Base-by-base conservation (phyloP, 2,329 filamentous ascomycete species). In the Parascedosporium putredinis region DNA sequence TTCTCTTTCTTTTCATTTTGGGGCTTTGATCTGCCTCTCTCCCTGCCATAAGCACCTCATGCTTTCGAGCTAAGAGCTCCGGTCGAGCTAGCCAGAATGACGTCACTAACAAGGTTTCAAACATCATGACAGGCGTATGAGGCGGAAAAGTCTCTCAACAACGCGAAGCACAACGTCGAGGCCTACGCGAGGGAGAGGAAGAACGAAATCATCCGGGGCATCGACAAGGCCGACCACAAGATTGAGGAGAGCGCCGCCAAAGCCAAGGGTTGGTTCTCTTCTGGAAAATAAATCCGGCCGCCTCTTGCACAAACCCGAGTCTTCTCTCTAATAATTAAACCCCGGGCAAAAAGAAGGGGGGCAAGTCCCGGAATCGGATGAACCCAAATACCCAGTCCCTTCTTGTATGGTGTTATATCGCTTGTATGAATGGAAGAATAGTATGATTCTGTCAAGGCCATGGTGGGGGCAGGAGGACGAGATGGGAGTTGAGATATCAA, bases 241-340 rank as follows among this genome's bases (percentile, higher is more conserved):
- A 84, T 95, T 48, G 86, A 90, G 72, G 73, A 86, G 56, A 81
- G 82, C 56, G 81, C 88, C 3, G 68, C 81, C 47, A 85, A 95
- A 73, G 86, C 88, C 42, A 95, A 95, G 81, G 79, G 85, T 64
- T 96, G 89, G 90, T 95, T 96, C 61, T 84, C 20, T 18, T 4
- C n/a, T 40, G 38, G n/a, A 9, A 40, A 27, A 27, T 33, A 10
- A 25, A 42, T 27, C 16, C n/a, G n/a, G n/a, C n/a, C n/a, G n/a
- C n/a, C n/a, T n/a, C n/a, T n/a, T n/a, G n/a, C n/a, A n/a, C n/a
- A n/a, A n/a, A n/a, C n/a, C n/a, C n/a, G n/a, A n/a, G n/a, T n/a
- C n/a, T n/a, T n/a, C n/a, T n/a, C n/a, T n/a, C n/a, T n/a, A n/a
- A n/a, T n/a, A n/a, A n/a, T n/a, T n/a, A n/a, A 14, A 23, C 24